These are phyloP conservation scores for Talaromyces sp. DNA, from an alignment of 2,329 filamentous ascomycete species.

Conservation along the genomic window DNA sequence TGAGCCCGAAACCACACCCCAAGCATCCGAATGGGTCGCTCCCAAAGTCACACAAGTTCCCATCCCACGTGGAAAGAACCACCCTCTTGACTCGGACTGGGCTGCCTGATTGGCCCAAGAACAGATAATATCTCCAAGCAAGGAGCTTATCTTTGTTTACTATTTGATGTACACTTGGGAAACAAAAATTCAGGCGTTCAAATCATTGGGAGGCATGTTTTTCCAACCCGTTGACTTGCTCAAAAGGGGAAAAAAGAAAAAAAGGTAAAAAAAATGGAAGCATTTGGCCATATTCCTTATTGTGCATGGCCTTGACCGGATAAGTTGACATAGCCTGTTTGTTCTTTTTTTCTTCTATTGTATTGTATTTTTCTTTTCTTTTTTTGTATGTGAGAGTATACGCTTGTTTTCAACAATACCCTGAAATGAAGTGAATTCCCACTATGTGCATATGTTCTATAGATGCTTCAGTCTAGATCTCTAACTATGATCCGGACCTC, in stretches of 20 bases:
- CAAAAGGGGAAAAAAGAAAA: not conserved
- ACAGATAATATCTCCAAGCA: not conserved
- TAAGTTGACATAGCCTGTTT: not conserved
- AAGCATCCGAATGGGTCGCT: conserved; percentile 26
- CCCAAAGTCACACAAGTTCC: conserved; percentile 31
- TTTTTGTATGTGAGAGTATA: not conserved
- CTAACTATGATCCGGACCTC: not conserved
- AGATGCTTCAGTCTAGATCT: not conserved
- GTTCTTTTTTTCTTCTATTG: not conserved
- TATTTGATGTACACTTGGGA: not conserved
- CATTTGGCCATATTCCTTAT: not conserved
- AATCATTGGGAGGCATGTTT: conserved; percentile 3
- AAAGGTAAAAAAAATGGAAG: not conserved
- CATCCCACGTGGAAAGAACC: conserved; percentile 32
- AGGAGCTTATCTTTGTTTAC: too few relatives aligned
- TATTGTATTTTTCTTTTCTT: not conserved
- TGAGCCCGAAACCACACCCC: conserved; percentile 8
- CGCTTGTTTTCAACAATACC: conserved; percentile 1
- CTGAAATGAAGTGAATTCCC: not conserved
- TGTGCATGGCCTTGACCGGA: not conserved
- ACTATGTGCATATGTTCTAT: not conserved
- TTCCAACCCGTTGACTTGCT: not conserved
- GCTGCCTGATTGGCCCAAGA: conserved; percentile 27
- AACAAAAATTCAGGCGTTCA: not conserved
- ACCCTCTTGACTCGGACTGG: conserved; percentile 47